Evolutionary conservation across 768 basidiomycete species (phyloP), one percentile per base, ranked within the genome.

Genomic region (Royoungia palumana): DNA sequence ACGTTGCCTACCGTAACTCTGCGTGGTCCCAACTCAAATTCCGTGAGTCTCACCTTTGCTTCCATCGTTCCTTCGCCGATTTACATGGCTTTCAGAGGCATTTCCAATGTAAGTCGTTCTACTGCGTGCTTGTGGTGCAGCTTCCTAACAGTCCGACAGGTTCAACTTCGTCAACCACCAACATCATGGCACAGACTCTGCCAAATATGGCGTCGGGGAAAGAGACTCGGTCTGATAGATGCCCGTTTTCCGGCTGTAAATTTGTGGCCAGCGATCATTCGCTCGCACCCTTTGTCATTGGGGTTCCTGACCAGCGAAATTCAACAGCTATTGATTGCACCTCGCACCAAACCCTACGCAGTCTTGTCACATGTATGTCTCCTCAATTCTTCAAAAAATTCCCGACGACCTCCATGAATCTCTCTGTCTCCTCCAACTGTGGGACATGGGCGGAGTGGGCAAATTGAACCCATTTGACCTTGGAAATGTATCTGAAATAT

Each of bases 151-250:
- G 3, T 21, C 35, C 43, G 24, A 8, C 61, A 95, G 93, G 94
- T 82, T 98, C 72, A 98, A 98, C 74, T 74, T 97, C 41, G 94
- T 94, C 59, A 87, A 94, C 67, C 94, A 96, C 67, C 83, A 82
- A 36, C 71, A 82, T 64, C 94, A 95, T 63, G 93, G 93, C 3
- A 82, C 84, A 9, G 88, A 94, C 60, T 79, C 87, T 17, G 79
- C 83, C 49, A 94, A 92, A 68, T 96, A 95, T 54, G 75, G 72
- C 21, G 74, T 74, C 38, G 68, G 61, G 57, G 54, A 55, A 41
- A 59, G 62, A 44, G 67, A 67, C 30, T 37, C 43, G 37, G 51
- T 50, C 30, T 57, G 47, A 54, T 69, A 60, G 50, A 54, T 40
- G n/a, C 9, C 36, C 21, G 24, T n/a, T 30, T 22, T 28, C 46